Evolutionary conservation across 192 early-diverging fungal species (phyloP), one percentile per base, ranked within the genome.

Genomic region (Coemansia sp.): DNA sequence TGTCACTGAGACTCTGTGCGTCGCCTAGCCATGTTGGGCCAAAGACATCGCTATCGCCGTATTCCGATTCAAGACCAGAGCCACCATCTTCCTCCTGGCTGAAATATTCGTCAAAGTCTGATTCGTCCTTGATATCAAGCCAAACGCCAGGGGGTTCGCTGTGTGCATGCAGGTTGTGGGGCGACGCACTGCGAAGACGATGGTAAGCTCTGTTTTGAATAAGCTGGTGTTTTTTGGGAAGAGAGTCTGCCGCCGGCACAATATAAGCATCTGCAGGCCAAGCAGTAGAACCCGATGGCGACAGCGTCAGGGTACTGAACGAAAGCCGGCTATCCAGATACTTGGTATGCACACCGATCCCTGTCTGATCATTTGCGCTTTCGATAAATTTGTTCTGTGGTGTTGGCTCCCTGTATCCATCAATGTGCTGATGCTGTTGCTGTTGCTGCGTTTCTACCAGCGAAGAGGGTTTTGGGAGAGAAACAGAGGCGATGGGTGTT

Each of bases 141-240:
- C 79, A 81, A 37, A 81, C 63, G 21, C 79, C 79, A 2, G 79
- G 79, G 0, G 79, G 79, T 67, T 81, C 79, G 55, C 61, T 67
- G 57, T 49, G 56, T 42, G 70, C 46, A 31, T 57, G 55, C 31
- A 57, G 15, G 30, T 74, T 70, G 33, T 61, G 74, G 25, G 79
- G 74, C 52, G 77, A 71, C 7, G 43, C 59, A 51, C 65, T 74
- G 62, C 72, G 72, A 23, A 74, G 58, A 26, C 72, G 61, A 31
- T 71, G 68, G 59, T 68, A 69, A 1, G 77, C 52, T 26, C 69
- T 64, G 58, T 48, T 69, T 52, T 70, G 77, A 33, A 71, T 74
- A 6, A 71, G 55, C 55, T 70, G 71, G 58, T 70, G 64, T 18
- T 70, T 67, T 55, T 69, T 69, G 10, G 61, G 26, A 48, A 62